Conservation (phyloP, 1,284 basidiomycete species). For the Sphaerobolus stellatus region DNA sequence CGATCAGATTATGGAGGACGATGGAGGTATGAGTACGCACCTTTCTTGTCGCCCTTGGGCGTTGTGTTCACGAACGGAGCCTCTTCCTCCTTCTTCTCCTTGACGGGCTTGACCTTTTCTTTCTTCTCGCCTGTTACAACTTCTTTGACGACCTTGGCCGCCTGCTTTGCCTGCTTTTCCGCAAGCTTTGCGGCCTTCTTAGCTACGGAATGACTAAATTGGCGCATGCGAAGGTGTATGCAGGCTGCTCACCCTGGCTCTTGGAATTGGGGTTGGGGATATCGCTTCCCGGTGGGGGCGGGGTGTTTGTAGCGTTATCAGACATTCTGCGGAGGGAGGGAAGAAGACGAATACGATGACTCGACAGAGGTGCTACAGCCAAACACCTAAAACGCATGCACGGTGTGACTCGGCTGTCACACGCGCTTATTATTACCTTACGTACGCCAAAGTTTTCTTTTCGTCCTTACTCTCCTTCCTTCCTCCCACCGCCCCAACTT, state of each 20-base stretch:
- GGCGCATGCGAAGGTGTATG: neutral
- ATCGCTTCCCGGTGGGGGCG: slow-evolving; percentile 6
- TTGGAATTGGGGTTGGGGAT: slow-evolving; percentile 32
- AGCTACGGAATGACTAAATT: slow-evolving; percentile 30
- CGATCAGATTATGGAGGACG: neutral
- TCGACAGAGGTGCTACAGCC: too few relatives aligned
- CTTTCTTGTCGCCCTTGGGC: slow-evolving; percentile 88
- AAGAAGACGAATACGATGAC: neutral
- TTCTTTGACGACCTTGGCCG: slow-evolving; percentile 71
- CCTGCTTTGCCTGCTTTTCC: slow-evolving; percentile 77
- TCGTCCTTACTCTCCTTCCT: too few relatives aligned
- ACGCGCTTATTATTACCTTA: too few relatives aligned
- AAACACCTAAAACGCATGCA: too few relatives aligned
- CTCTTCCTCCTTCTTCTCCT: slow-evolving; percentile 71
- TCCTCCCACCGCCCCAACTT: too few relatives aligned
- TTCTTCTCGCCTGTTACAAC: slow-evolving; percentile 56
- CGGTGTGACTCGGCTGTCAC: too few relatives aligned
- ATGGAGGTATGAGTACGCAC: slow-evolving; percentile 37
- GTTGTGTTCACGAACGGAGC: slow-evolving; percentile 82
- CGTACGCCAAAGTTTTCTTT: too few relatives aligned
- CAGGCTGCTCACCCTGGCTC: slow-evolving; percentile 30
- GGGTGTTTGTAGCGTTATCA: neutral
- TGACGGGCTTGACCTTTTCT: slow-evolving; percentile 62
- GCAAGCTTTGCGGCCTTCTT: slow-evolving; percentile 75
- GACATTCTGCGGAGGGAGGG: slow-evolving; percentile 1